Percentiles rank a stretch among this genome's conserved stretches.
Evolutionary conservation across 352 stramenopile species (phyloP).

Genomic region (Pythium plurisporium): DNA sequence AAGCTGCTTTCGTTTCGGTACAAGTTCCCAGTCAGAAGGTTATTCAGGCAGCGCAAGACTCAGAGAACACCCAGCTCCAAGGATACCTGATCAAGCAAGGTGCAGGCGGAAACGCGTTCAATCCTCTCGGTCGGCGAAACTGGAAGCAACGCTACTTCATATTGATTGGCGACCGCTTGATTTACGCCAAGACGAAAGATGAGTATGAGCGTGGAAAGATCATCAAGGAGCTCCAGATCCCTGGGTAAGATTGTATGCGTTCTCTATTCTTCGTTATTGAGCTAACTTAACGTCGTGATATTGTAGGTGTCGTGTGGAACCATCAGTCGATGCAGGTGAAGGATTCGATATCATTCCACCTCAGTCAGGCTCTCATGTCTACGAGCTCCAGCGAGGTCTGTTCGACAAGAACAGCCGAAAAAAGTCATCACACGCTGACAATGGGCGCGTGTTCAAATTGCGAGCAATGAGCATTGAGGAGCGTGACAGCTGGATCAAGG

Average conservation of each 20-base stretch:
- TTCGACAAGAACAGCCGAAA: constrained; percentile 84
- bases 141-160: constrained; percentile 90
- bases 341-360: constrained; percentile 79
- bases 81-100: constrained; percentile 87
- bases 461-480: constrained; percentile 81
- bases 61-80: constrained; percentile 57
- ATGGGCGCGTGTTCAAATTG: constrained; percentile 75
- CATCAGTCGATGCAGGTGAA: constrained; percentile 71
- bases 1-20: constrained; percentile 76
- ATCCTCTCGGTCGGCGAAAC: constrained; percentile 75
- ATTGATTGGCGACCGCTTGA: constrained; percentile 57
- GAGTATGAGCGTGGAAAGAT: constrained; percentile 85
- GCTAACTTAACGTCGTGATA: background rate
- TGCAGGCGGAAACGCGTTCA: constrained; percentile 68
- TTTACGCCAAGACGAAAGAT: constrained; percentile 84
- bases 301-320: constrained; percentile 63
- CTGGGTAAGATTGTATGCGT: constrained; percentile 36
- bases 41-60: constrained; percentile 71
- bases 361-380: constrained; percentile 47
- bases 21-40: constrained; percentile 78
- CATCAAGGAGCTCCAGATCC: constrained; percentile 80
- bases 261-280: background rate
- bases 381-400: constrained; percentile 64
- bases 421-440: constrained; percentile 62
- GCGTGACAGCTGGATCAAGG: constrained; percentile 77